Conservation (phyloP, 2,329 filamentous ascomycete genomes). For the Metarhizium rileyi region DNA sequence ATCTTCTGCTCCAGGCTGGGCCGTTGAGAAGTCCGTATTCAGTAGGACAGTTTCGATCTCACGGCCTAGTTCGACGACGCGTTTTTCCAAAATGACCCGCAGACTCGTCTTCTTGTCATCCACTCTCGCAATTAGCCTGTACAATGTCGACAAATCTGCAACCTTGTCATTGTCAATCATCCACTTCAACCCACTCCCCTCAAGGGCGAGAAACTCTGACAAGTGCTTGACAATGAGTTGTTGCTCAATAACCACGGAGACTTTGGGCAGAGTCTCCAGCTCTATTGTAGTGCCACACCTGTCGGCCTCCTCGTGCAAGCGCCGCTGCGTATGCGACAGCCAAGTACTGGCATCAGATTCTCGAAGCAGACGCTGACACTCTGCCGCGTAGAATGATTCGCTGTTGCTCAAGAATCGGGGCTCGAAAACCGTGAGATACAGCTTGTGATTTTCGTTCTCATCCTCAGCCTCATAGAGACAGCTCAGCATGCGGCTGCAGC, state of each 20-base stretch:
- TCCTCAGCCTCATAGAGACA: slow-evolving; percentile 72
- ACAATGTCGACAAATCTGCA: slow-evolving; percentile 71
- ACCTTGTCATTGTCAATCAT: slow-evolving; percentile 89
- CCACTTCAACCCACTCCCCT: slow-evolving; percentile 70
- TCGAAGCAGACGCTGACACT: slow-evolving; percentile 65
- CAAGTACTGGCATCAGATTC: slow-evolving; percentile 76
- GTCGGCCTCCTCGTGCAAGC: slow-evolving; percentile 71
- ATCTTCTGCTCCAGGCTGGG: slow-evolving; percentile 34
- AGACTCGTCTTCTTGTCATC: slow-evolving; percentile 64
- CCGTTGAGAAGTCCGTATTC: slow-evolving; percentile 42
- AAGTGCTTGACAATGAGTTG: slow-evolving; percentile 72
- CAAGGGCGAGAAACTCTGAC: slow-evolving; percentile 71
- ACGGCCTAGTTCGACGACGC: slow-evolving; percentile 68
- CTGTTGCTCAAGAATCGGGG: slow-evolving; percentile 64
- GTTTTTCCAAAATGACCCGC: slow-evolving; percentile 58
- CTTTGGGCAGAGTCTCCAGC: slow-evolving; percentile 59
- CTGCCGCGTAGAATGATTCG: slow-evolving; percentile 60
- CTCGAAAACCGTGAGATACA: slow-evolving; percentile 81
- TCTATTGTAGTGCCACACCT: slow-evolving; percentile 79
- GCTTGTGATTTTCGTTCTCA: slow-evolving; percentile 66
- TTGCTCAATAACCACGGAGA: slow-evolving; percentile 67
- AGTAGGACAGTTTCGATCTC: slow-evolving; percentile 67
- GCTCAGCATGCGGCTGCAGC: slow-evolving; percentile 83
- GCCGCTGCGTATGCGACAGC: slow-evolving; percentile 63
- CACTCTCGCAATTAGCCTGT: slow-evolving; percentile 67